phyloP scores from a whole-genome alignment of 2,329 filamentous ascomycete genomes.

The Pyrenophora seminiperda region DNA sequence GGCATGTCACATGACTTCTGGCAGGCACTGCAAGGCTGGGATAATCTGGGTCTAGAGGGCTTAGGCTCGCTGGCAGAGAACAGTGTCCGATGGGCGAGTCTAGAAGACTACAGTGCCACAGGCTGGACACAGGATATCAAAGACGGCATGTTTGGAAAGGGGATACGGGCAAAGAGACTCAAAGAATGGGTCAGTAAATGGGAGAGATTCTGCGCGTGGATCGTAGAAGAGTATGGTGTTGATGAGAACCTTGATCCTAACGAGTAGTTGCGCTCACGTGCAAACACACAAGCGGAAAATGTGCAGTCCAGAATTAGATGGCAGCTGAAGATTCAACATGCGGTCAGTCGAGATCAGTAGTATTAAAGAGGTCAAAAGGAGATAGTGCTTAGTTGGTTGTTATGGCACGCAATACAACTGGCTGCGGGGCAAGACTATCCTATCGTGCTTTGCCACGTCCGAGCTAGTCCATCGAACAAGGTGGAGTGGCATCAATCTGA shows the following conservation, averaged over 20 bases:
- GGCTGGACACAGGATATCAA: slow-evolving; percentile 76
- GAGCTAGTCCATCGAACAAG: not conserved
- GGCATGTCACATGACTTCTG: slow-evolving; percentile 93
- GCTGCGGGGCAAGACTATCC: slow-evolving; percentile 1
- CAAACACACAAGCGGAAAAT: not conserved
- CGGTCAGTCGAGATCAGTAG: too few relatives aligned
- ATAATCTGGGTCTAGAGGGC: slow-evolving; percentile 86
- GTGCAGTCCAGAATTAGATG: not conserved
- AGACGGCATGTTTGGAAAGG: slow-evolving; percentile 72
- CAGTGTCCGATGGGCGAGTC: slow-evolving; percentile 86
- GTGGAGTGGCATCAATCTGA: not conserved
- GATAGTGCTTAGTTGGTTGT: too few relatives aligned
- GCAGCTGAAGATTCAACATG: not conserved
- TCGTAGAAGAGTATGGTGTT: slow-evolving; percentile 75
- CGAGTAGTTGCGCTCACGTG: slow-evolving; percentile 25
- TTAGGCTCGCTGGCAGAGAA: slow-evolving; percentile 89
- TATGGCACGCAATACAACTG: not conserved
- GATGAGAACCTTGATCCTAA: slow-evolving; percentile 56
- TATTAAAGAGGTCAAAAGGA: too few relatives aligned
- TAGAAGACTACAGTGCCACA: slow-evolving; percentile 74
- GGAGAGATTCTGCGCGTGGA: slow-evolving; percentile 90
- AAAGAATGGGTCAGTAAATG: slow-evolving; percentile 80
- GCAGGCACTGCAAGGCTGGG: slow-evolving; percentile 89
- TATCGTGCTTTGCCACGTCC: not conserved
- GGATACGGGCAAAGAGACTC: slow-evolving; percentile 72